Evolutionary conservation across 1,284 basidiomycete species (phyloP), one percentile per base, ranked within the genome.

Genomic region (Pyrrhoderma noxium): DNA sequence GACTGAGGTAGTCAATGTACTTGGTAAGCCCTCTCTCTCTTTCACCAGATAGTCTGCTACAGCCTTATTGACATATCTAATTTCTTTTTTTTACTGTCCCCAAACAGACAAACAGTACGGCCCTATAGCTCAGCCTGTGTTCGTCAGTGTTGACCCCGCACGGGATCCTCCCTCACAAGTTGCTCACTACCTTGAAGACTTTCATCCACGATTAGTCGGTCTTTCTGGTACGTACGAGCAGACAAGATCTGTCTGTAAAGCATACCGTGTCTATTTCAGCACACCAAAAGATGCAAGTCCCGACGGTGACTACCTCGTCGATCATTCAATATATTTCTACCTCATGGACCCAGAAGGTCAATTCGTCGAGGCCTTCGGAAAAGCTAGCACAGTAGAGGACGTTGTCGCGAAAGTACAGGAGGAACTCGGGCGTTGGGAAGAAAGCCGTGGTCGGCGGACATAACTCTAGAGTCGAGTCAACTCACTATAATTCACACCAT

Each of bases 221-320:
- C 76, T 99, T 45, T 89, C 87, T 1, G 95, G 96, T 13, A 72
- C 84, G 35, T 98, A 93, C 62, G 81, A 83, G n/a, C 75, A 79
- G 21, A 85, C 89, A 57, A 97, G 97, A 67, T 75, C 82, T 37
- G 81, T 86, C 11, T 98, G 95, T 77, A 96, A 94, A 69, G 82
- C 85, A 35, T 99, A 95, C 69, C 85, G 96, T 27, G 95, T 99
- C 35, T 99, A 99, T 71, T 99, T 99, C 73, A 94, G 91, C 16
- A 98, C 95, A 3, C 96, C 95, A 2, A 93, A 93, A 2, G 74
- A 89, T 61, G 91, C 94, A 4, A 82, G 89, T 62, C 82, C 94
- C 0, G 80, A 74, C 16, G 83, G 82, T 47, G 95, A 99, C 72
- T 99, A 99, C 66, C 79, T 99, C 47, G 95, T 99, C 27, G 93